phyloP scores from a whole-genome alignment of 371 early-diverging fungal species.

The Mucor velutinosus region DNA sequence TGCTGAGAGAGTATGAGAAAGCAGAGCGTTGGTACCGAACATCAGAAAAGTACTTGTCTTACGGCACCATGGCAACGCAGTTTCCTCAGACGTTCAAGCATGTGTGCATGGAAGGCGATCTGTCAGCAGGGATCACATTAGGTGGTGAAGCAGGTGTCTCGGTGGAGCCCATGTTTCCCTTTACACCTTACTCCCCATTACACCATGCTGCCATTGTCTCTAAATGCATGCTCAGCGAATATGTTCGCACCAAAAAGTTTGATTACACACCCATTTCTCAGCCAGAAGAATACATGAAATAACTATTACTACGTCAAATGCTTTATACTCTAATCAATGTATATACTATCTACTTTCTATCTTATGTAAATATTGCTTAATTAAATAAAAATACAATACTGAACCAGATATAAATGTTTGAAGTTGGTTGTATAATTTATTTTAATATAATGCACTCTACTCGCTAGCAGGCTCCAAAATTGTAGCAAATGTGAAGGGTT shows the following conservation, averaged over 20 bases:
- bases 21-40: constrained; percentile 28
- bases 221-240: constrained; percentile 37
- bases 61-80: constrained; percentile 11
- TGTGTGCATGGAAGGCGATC: constrained; percentile 32
- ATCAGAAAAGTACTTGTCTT: constrained; percentile 30
- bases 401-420: too few species aligned
- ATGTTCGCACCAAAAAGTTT: constrained; percentile 20
- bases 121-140: constrained; percentile 35
- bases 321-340: neutral
- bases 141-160: constrained; percentile 45
- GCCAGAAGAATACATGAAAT: constrained; percentile 35
- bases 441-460: neutral
- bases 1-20: constrained; percentile 27
- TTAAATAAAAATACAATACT: too few species aligned
- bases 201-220: constrained; percentile 48
- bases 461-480: constrained; percentile 4
- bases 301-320: neutral
- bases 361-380: neutral
- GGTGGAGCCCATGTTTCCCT: constrained; percentile 37
- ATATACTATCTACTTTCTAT: neutral
- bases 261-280: constrained; percentile 27
- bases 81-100: constrained; percentile 32
- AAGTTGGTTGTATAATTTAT: too few species aligned
- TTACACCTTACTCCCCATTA: constrained; percentile 29
- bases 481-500: constrained; percentile 40